Evolutionary conservation across 2,329 filamentous ascomycete species (phyloP).

Genomic region (Verruconis gallopava): DNA sequence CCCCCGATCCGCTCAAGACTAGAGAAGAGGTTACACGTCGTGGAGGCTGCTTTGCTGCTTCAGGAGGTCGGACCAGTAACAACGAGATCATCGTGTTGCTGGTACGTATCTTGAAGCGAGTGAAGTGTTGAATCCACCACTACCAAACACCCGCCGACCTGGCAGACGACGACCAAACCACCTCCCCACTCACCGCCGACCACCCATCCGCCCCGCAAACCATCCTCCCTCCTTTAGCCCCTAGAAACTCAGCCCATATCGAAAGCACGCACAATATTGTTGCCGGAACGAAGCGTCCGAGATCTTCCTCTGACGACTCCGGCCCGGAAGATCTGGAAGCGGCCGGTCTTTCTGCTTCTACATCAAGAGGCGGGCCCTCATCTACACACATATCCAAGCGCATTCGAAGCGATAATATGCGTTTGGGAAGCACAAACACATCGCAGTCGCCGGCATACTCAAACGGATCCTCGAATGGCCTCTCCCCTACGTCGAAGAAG

Average conservation of each 20-base stretch:
- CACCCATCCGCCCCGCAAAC: conserved; percentile 1
- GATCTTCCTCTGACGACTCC: conserved; percentile 13
- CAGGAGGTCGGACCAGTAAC: no score
- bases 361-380: conserved; percentile 10
- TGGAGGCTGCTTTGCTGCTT: no score
- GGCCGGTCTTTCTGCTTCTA: neutral
- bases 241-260: conserved; percentile 18
- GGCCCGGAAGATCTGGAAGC: conserved; percentile 12
- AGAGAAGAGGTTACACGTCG: no score
- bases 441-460: conserved; percentile 25
- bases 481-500: conserved; percentile 22
- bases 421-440: conserved; percentile 30
- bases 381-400: conserved; percentile 26
- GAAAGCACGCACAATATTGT: conserved; percentile 7
- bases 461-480: conserved; percentile 26
- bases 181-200: conserved; percentile 42
- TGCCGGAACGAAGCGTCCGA: neutral
- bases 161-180: conserved; percentile 56
- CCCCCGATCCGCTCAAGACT: no score
- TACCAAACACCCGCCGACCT: conserved; percentile 57
- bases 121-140: no score
- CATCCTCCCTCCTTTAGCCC: conserved; percentile 6
- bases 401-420: conserved; percentile 29
- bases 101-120: neutral
- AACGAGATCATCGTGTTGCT: no score